Evolutionary conservation across 2,329 filamentous ascomycete species (phyloP).

Genomic region (Pseudogymnoascus sp.): DNA sequence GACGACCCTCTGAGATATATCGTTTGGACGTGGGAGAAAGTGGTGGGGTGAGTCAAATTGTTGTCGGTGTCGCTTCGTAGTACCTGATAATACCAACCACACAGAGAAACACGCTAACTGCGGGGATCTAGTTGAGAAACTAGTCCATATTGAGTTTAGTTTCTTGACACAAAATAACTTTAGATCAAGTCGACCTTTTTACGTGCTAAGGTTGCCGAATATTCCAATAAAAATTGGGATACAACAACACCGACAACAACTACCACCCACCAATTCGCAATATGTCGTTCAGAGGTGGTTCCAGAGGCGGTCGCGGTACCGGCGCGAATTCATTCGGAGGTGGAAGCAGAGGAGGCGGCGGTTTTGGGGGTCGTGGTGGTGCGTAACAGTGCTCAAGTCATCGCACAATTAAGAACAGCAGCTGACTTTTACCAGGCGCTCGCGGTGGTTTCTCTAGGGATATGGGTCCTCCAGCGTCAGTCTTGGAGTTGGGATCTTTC

Average conservation of each 20-base stretch:
- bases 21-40: background rate
- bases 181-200: slow-evolving; percentile 7
- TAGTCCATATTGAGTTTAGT: slow-evolving; percentile 1
- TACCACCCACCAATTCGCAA: slow-evolving; percentile 32
- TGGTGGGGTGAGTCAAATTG: slow-evolving; percentile 9
- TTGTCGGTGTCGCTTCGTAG: slow-evolving; percentile 8
- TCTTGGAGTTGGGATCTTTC: slow-evolving; percentile 85
- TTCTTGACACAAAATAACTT: slow-evolving; percentile 9
- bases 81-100: background rate
- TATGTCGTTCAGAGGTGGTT: slow-evolving; percentile 49
- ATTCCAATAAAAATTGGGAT: slow-evolving; percentile 8
- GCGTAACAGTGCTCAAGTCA: slow-evolving; percentile 32
- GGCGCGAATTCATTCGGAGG: slow-evolving; percentile 44
- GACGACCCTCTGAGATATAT: slow-evolving; percentile 9
- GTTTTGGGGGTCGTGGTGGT: slow-evolving; percentile 44
- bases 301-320: slow-evolving; percentile 41
- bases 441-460: slow-evolving; percentile 55
- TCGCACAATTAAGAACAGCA: slow-evolving; percentile 5
- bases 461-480: slow-evolving; percentile 55
- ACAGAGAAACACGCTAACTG: background rate
- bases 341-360: slow-evolving; percentile 41
- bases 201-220: slow-evolving; percentile 8
- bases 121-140: slow-evolving; percentile 7
- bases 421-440: slow-evolving; percentile 34
- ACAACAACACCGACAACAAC: slow-evolving; percentile 8